A percentile compares a stretch with the other conserved stretches of the same genome.
These are phyloP conservation scores for Malus sieversii DNA, from an alignment of 306 rosid genomes.

Conservation along the genomic window DNA sequence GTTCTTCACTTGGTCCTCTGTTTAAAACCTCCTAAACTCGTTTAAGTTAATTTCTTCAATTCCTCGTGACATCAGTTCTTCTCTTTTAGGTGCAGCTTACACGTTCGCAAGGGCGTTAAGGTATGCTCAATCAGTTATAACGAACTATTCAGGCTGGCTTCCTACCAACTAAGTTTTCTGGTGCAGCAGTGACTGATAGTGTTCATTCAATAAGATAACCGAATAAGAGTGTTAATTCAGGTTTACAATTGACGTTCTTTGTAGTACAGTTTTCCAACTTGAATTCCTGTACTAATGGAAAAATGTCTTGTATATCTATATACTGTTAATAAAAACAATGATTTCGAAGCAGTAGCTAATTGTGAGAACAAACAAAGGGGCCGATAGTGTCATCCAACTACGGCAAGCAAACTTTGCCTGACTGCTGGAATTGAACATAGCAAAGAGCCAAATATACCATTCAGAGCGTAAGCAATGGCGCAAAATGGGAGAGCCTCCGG, in stretches of 20 bases:
- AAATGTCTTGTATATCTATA: neutral
- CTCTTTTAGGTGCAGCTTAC: neutral
- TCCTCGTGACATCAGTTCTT: neutral
- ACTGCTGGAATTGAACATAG: conserved; percentile 77
- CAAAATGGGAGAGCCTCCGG: conserved; percentile 98
- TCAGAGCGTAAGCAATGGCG: conserved; percentile 85
- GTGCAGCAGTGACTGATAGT: no score
- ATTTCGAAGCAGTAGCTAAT: neutral
- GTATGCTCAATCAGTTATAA: neutral
- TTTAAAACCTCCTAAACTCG: neutral
- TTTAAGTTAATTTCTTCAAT: neutral
- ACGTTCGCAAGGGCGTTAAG: neutral
- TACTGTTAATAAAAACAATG: neutral
- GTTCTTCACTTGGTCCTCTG: neutral
- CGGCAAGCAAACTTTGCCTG: conserved; percentile 67
- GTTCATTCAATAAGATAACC: no score
- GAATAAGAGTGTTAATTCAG: neutral
- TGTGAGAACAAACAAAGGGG: neutral
- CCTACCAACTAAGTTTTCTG: neutral
- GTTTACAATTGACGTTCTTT: neutral
- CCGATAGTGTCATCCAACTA: conserved; percentile 47
- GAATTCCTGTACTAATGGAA: no score
- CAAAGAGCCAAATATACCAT: conserved; percentile 85
- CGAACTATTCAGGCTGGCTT: neutral
- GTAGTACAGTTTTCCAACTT: no score